Evolutionary conservation across 1,284 basidiomycete species (phyloP), one percentile per base, ranked within the genome.

Genomic region (Leccinum pachyderme): DNA sequence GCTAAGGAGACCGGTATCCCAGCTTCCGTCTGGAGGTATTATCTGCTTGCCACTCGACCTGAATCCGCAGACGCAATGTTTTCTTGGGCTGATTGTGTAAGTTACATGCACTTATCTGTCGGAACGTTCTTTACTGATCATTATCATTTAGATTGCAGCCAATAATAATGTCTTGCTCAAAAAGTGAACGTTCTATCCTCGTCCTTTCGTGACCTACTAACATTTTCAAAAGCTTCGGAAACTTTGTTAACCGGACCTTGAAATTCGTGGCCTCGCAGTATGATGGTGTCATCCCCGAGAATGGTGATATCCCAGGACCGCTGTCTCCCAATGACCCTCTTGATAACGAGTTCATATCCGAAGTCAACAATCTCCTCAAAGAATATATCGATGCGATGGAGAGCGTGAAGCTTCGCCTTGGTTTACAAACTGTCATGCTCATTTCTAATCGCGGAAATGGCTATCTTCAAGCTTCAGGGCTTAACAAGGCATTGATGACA

Each of bases 1-100:
- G 97, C 97, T 0, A 91, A 85, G 64, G 92, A 97, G 60, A 97
- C 95, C 8, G 93, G 93, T 6, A 89, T 98, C 44, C 91, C 95
- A 31, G 76, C 93, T 0, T 93, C 93, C 1, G 96, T 99, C 2
- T 99, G 96, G 97, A 81, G 97, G 60, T 99, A 98, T 75, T 99
- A 98, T 74, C 80, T 99, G 18, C 78, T 99, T 28, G 91, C 93
- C 12, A 91, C 94, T 45, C 81, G 97, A 52, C 97, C 97, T 12
- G 97, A 99, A 74, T 94, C 87, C 8, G 88, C 87, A 33, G 96
- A 99, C 69, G 86, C 95, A 47, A 93, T 93, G 79, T 99, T 99
- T 78, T 93, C 94, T 0, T 99, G 97, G 97, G 80, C 86, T 37
- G 95, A 96, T 64, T 98, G 96, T 66, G 95, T 91, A 70, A 69